Evolutionary conservation across 1,284 basidiomycete species (phyloP).

Genomic region (Apiotrichum sp.): DNA sequence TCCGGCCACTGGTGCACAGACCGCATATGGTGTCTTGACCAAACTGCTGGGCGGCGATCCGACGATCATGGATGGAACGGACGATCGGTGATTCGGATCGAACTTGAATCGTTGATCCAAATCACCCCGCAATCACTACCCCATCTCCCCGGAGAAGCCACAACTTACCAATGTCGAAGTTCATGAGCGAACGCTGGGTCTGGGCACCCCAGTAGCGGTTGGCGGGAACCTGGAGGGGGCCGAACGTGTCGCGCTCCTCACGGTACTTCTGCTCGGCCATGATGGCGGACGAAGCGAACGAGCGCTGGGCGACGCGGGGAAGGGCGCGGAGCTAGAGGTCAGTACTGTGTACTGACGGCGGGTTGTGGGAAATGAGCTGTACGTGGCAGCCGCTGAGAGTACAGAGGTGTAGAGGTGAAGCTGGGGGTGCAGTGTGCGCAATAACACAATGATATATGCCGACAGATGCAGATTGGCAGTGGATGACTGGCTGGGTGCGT

Average conservation of each 20-base stretch:
- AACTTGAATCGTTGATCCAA: background rate
- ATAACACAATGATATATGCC: too few species aligned
- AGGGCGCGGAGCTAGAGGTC: constrained; percentile 19
- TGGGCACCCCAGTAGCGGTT: constrained; percentile 99
- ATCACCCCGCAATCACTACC: background rate
- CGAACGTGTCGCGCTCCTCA: constrained; percentile 47
- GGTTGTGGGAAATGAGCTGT: too few species aligned
- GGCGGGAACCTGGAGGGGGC: constrained; percentile 74
- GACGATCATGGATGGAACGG: too few species aligned
- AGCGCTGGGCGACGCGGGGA: constrained; percentile 16
- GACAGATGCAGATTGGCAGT: too few species aligned
- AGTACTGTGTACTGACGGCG: background rate
- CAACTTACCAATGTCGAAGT: constrained; percentile 86
- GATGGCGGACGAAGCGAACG: constrained; percentile 25
- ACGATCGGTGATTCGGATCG: too few species aligned
- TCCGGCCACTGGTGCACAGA: too few species aligned
- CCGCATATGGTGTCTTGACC: too few species aligned
- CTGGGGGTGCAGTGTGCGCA: too few species aligned
- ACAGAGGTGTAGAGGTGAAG: too few species aligned
- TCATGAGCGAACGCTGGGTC: constrained; percentile 96
- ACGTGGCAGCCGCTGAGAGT: too few species aligned
- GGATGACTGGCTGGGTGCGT: too few species aligned
- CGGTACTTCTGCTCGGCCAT: constrained; percentile 44
- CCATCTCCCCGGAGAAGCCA: background rate
- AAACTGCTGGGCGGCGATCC: too few species aligned